Evolutionary conservation across 345 rosid species (phyloP).

Genomic region (Populus pruinosa): DNA sequence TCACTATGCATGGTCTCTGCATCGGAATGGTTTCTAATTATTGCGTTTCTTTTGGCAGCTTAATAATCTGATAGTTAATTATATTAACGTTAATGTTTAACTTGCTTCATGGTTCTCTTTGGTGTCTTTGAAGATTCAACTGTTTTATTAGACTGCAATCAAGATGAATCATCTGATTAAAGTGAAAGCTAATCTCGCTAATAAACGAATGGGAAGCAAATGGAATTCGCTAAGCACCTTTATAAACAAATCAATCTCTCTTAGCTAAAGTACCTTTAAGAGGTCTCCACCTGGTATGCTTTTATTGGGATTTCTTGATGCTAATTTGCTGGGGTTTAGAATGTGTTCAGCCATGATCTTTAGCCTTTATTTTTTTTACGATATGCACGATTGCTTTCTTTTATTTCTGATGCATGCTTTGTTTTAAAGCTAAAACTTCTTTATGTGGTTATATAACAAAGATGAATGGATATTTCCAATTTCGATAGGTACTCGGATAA

Average conservation of each 20-base stretch:
- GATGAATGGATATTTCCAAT: not conserved
- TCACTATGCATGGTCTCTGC: not conserved
- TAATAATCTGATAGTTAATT: not conserved
- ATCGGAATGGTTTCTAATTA: not conserved
- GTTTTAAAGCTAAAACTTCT: not conserved
- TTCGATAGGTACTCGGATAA: conserved; percentile 70
- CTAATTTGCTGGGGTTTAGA: not conserved
- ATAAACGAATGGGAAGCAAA: not conserved
- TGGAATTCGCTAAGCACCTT: not conserved
- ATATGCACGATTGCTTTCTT: not conserved
- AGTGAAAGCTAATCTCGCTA: not conserved
- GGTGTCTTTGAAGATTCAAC: not conserved
- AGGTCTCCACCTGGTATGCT: not conserved
- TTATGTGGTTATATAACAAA: conserved; percentile 6
- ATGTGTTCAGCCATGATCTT: not conserved
- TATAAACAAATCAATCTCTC: not conserved
- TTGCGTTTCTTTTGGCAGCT: not conserved
- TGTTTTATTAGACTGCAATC: not conserved
- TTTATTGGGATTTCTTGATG: not conserved
- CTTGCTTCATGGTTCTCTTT: not conserved
- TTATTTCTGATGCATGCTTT: not conserved
- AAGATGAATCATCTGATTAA: not conserved
- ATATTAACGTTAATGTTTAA: not conserved
- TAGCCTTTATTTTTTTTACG: not conserved
- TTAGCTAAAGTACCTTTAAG: not conserved